phyloP scores from a whole-genome alignment of 768 basidiomycete species.

The Gloeopeniophorella convolvens region DNA sequence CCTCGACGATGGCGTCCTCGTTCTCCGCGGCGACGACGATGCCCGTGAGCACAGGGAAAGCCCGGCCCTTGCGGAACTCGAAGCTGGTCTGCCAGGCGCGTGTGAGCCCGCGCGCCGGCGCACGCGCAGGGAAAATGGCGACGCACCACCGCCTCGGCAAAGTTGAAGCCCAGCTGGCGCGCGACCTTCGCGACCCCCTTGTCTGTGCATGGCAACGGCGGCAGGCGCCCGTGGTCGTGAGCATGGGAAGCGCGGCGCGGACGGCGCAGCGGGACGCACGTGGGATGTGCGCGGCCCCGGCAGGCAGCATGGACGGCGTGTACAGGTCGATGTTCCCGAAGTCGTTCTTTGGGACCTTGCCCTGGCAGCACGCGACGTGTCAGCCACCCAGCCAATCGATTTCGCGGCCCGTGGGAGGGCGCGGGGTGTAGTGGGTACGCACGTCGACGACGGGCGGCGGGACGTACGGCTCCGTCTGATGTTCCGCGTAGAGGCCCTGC shows the following conservation, averaged over 20 bases:
- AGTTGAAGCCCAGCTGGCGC: constrained; percentile 78
- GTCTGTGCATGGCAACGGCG: constrained; percentile 20
- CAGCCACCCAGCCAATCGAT: background rate
- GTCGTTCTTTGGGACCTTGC: constrained; percentile 87
- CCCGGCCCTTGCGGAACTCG: constrained; percentile 90
- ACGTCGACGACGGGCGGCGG: constrained; percentile 79
- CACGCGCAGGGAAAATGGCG: background rate
- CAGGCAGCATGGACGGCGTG: constrained; percentile 89
- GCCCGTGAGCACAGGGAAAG: constrained; percentile 78
- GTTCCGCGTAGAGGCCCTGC: constrained; percentile 82
- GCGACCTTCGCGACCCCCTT: constrained; percentile 89
- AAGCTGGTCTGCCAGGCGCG: constrained; percentile 67
- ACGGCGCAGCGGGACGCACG: constrained; percentile 54
- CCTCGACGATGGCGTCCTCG: constrained; percentile 69
- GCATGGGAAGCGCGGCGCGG: too few species aligned
- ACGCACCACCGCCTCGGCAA: constrained; percentile 91
- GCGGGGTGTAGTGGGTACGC: constrained; percentile 6
- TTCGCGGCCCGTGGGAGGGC: background rate
- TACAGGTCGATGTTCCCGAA: constrained; percentile 98
- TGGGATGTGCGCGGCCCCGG: constrained; percentile 82
- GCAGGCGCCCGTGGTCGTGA: background rate
- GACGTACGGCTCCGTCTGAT: constrained; percentile 76
- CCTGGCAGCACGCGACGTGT: constrained; percentile 40
- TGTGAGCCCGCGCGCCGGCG: background rate
- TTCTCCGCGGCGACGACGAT: constrained; percentile 83